Evolutionary conservation across 1,284 basidiomycete genomes (phyloP), one percentile per base, ranked within the genome.

Genomic region (Hemileia vastatrix): DNA sequence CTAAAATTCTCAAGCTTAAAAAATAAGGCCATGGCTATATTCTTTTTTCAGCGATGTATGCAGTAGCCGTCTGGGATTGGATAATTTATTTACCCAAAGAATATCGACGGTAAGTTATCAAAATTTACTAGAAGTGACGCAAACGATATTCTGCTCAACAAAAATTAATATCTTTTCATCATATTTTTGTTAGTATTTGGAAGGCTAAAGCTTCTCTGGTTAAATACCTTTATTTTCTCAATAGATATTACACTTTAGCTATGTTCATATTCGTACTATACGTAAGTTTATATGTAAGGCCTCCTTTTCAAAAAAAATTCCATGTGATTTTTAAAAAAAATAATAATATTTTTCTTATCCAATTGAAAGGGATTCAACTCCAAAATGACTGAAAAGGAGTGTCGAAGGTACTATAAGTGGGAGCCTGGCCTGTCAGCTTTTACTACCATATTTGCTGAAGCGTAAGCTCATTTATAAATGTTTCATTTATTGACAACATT

Each of bases 381-480:
- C 18, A 36, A 45, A 11, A 62, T 62, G 59, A 62, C 59, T 11
- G 43, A 27, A 19, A 2, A 43, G 2, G 40, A 62, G 27, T 62
- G 59, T 31, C 4, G 40, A 0, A 55, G 32, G 8, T 62, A 54
- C 33, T 62, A 54, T 36, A 62, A 62, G 53, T 62, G 59, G 59
- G 59, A 62, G 33, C 59, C 59, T 33, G 59, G 59, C 33, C 4
- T 62, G n/a, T 51, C 59, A 6, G 54, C 59, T 11, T 62, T 62
- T 15, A 62, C 59, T 4, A 62, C 59, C 5, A 62, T 62, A 44
- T 62, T 62, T 55, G 59, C 59, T 5, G 59, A 62, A 40, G 59
- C 59, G 59, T 62, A 53, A 33, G 59, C 43, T 53, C n/a, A 9
- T 5, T 3, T 44, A 13, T 15, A 3, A 44, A 18, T 44, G 36